Base-by-base conservation (phyloP, 345 rosid genomes). In the Populus pruinosa region DNA sequence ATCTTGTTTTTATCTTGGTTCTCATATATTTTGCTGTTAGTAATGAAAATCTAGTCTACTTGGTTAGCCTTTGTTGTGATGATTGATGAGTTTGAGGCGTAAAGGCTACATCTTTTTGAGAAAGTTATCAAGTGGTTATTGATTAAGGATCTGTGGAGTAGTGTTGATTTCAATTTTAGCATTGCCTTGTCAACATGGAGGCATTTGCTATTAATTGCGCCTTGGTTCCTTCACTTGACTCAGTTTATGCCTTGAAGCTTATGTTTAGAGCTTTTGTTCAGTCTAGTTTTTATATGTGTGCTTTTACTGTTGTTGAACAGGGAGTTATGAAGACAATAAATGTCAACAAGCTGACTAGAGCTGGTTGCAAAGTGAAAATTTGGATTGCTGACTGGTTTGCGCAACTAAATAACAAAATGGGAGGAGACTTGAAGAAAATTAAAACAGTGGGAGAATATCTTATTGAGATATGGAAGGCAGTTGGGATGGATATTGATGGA, bases 311-410 rank as follows among this genome's bases (percentile, higher is more conserved):
- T 18, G 61, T 17, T 36, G 69, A 76, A 70, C 81, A 94, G 98
- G 98, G 97, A 78, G 91, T 93, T 62, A 85, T 93, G 98, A 94
- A 94, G 89, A 71, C 89, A 0, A 82, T 91, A 63, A 95, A 81
- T 82, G 99, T 93, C 75, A 95, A 93, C 88, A 95, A 91, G 78
- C 71, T 93, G 91, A 92, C 92, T 16, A 86, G 93, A 74, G 94
- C 93, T 68, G 97, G 99, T 25, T 93, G 99, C 85, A 78, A 86
- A 72, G 93, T 95, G 69, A 93, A 93, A 74, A 91, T 95, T 2
- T 95, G 96, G 99, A 88, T 95, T 72, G 98, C 98, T 0, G 99
- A 95, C 82, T 95, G 99, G 99, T 95, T 92, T 92, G 99, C 99
- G 11, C 92, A 91, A 76, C 79, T 94, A 71, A 94, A 94, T 82